These are phyloP conservation scores for Diatrype stigma DNA, from an alignment of 2,329 filamentous ascomycete species.

Conservation along the genomic window DNA sequence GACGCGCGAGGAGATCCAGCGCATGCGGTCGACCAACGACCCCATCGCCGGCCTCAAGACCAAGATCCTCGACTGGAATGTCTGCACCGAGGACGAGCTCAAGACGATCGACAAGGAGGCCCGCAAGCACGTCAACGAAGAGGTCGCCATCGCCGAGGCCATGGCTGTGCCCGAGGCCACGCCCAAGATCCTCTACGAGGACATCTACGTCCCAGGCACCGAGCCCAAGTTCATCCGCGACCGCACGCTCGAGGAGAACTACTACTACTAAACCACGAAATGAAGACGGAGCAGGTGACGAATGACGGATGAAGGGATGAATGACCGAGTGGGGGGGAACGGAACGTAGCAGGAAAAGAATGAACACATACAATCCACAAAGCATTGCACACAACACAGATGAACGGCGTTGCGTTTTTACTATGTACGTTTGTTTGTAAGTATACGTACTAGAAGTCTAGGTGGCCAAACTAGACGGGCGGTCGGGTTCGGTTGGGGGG, in stretches of 20 bases:
- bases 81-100: constrained; percentile 89
- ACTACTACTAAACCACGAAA: constrained; percentile 59
- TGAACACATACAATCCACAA: too few species aligned
- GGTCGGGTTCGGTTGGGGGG: too few species aligned
- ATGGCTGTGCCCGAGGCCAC: constrained; percentile 79
- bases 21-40: constrained; percentile 98
- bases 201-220: constrained; percentile 86
- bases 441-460: too few species aligned
- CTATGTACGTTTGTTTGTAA: too few species aligned
- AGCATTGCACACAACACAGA: too few species aligned
- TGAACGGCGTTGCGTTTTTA: too few species aligned
- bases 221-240: constrained; percentile 88
- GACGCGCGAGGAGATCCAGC: constrained; percentile 98
- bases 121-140: constrained; percentile 75
- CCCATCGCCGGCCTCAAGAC: constrained; percentile 97
- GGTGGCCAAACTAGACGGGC: too few species aligned
- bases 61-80: constrained; percentile 94
- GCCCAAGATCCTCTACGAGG: constrained; percentile 84
- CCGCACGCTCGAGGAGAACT: constrained; percentile 87
- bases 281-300: constrained; percentile 1
- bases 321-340: constrained; percentile 2
- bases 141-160: constrained; percentile 85
- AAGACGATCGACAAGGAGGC: constrained; percentile 96
- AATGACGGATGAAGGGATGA: not conserved
- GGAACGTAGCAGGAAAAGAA: too few species aligned